These are phyloP conservation scores for Colletotrichum coccodes DNA, from an alignment of 2,329 filamentous ascomycete species.

Conservation along the genomic window DNA sequence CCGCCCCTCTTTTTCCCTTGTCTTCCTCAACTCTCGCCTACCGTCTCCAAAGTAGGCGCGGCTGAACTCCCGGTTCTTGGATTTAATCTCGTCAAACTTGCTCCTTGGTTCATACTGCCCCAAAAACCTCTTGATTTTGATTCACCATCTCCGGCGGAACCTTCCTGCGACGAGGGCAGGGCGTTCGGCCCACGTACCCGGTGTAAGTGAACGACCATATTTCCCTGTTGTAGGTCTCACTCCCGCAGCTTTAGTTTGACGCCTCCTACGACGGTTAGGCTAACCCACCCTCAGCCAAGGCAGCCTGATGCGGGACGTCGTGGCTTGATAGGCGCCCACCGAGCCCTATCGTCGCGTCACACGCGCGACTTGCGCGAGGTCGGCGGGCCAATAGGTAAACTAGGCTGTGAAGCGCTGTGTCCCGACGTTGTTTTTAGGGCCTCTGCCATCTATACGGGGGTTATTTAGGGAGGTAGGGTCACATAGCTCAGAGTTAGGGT, in stretches of 20 bases:
- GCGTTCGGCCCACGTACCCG: background rate
- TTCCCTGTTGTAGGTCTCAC: background rate
- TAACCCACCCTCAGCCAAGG: slow-evolving; percentile 25
- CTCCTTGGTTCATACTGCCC: background rate
- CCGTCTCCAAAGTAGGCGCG: slow-evolving; percentile 4
- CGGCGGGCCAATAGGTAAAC: background rate
- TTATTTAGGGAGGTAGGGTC: background rate
- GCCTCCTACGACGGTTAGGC: slow-evolving; percentile 13
- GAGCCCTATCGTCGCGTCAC: background rate
- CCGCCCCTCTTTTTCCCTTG: slow-evolving; percentile 10
- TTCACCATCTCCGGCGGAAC: background rate
- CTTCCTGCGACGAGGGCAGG: background rate
- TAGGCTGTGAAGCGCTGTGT: background rate
- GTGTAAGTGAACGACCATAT: background rate
- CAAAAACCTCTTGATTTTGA: background rate
- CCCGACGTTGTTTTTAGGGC: background rate
- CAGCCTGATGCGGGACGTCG: background rate
- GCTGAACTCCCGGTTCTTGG: background rate
- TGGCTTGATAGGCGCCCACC: background rate
- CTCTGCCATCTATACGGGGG: background rate
- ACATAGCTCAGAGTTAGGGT: background rate
- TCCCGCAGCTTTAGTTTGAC: background rate
- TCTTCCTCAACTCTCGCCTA: background rate
- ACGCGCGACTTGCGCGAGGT: slow-evolving; percentile 5
- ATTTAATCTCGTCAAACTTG: background rate